These are phyloP conservation scores for Lipomyces spencermartinsiae DNA, from an alignment of 805 yeast genomes.

Conservation along the genomic window DNA sequence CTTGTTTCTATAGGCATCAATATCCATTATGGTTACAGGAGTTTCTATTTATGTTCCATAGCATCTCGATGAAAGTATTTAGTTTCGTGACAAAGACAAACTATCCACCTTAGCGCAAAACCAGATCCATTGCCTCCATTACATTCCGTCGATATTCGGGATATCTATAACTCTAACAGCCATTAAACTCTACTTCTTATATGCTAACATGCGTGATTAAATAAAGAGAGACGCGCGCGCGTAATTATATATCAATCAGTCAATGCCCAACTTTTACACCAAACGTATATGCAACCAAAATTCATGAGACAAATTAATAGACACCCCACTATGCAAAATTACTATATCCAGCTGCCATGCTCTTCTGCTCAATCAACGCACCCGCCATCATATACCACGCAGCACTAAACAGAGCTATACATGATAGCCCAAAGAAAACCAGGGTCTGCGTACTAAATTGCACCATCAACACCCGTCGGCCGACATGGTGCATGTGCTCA, in stretches of 20 bases:
- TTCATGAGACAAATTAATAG: too few species aligned
- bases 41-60: neutral
- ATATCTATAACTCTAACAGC: neutral
- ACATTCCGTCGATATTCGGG: neutral
- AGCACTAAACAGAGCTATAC: slow-evolving; percentile 28
- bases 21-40: neutral
- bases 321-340: neutral
- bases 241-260: neutral
- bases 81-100: neutral
- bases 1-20: neutral
- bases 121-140: neutral
- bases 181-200: neutral
- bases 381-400: slow-evolving; percentile 36
- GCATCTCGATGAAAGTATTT: neutral
- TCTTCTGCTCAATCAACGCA: slow-evolving; percentile 6
- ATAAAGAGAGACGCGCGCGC: neutral
- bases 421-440: slow-evolving; percentile 25
- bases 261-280: neutral
- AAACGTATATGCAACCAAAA: neutral
- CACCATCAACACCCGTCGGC: slow-evolving; percentile 29
- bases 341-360: neutral
- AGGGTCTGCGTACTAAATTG: slow-evolving; percentile 34
- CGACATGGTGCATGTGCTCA: slow-evolving; percentile 26
- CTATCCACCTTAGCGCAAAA: neutral
- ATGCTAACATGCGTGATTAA: neutral